Conservation (phyloP, 352 stramenopile genomes). For the Globisporangium nodosum region DNA sequence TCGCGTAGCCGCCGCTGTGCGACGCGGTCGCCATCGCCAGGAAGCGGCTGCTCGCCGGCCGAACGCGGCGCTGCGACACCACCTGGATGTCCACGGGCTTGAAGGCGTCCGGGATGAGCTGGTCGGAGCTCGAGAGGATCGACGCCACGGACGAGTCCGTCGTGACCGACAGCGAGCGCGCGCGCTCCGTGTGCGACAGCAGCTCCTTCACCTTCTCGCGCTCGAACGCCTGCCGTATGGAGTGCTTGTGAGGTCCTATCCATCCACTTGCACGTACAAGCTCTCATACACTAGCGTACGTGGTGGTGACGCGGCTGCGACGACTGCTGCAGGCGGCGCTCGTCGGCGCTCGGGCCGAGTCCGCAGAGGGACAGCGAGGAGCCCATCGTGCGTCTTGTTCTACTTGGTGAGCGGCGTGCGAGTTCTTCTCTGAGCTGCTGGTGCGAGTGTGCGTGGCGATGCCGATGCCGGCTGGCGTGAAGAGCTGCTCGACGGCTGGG, state of each 20-base stretch:
- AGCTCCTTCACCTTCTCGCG: constrained; percentile 26
- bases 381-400: constrained; percentile 22
- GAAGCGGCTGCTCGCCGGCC: constrained; percentile 13
- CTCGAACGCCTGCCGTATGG: constrained; percentile 6
- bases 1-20: constrained; percentile 13
- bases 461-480: too few relatives aligned
- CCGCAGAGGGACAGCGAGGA: constrained; percentile 34
- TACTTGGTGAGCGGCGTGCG: background rate
- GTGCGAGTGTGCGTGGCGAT: background rate
- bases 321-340: constrained; percentile 13
- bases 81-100: constrained; percentile 63
- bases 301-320: constrained; percentile 11
- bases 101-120: constrained; percentile 53
- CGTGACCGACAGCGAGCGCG: constrained; percentile 29
- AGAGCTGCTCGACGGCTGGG: too few relatives aligned
- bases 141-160: constrained; percentile 50
- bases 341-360: constrained; percentile 14
- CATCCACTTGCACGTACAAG: background rate
- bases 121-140: constrained; percentile 55
- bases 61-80: constrained; percentile 40
- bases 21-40: constrained; percentile 3
- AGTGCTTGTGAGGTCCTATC: background rate
- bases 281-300: background rate
- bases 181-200: constrained; percentile 15
- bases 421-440: background rate